phyloP scores from a whole-genome alignment of 164 flowering plant species.

The Santalum album region DNA sequence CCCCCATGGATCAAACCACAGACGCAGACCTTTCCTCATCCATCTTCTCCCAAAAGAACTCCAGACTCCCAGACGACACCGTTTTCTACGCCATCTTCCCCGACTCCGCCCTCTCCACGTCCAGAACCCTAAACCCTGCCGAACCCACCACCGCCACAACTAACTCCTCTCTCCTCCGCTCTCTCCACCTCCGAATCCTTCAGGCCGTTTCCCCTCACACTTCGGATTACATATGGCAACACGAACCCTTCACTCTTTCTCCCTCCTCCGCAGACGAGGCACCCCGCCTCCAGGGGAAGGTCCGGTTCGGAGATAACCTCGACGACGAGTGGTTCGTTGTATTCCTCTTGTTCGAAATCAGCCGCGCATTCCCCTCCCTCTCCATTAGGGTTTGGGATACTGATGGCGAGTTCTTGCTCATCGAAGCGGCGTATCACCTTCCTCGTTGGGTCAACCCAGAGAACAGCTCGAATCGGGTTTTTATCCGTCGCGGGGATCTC shows the following conservation, averaged over 20 bases:
- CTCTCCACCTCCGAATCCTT: conserved; percentile 68
- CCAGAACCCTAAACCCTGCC: conserved; percentile 13
- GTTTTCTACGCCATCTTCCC: conserved; percentile 67
- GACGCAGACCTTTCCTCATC: conserved; percentile 10
- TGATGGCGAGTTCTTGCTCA: conserved; percentile 89
- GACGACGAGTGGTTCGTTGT: conserved; percentile 97
- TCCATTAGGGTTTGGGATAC: conserved; percentile 60
- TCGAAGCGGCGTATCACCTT: conserved; percentile 79
- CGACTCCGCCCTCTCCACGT: conserved; percentile 26
- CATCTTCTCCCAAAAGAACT: conserved; percentile 21
- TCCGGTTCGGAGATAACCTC: conserved; percentile 74
- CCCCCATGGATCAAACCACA: too few species aligned
- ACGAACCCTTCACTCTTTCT: conserved; percentile 69
- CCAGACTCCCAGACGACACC: conserved; percentile 62
- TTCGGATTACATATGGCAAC: conserved; percentile 73
- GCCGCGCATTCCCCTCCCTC: conserved; percentile 32
- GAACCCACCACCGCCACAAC: conserved; percentile 5
- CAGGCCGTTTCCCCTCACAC: conserved; percentile 35
- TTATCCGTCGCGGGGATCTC: conserved; percentile 56
- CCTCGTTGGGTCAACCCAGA: conserved; percentile 82
- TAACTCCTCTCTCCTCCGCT: conserved; percentile 24
- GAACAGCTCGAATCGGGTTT: conserved; percentile 52
- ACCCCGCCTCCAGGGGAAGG: conserved; percentile 63
- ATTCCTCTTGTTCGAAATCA: conserved; percentile 54
- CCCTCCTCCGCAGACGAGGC: conserved; percentile 14